Evolutionary conservation across 1,284 basidiomycete species (phyloP), one percentile per base, ranked within the genome.

Genomic region (Rhodotorula sp.): DNA sequence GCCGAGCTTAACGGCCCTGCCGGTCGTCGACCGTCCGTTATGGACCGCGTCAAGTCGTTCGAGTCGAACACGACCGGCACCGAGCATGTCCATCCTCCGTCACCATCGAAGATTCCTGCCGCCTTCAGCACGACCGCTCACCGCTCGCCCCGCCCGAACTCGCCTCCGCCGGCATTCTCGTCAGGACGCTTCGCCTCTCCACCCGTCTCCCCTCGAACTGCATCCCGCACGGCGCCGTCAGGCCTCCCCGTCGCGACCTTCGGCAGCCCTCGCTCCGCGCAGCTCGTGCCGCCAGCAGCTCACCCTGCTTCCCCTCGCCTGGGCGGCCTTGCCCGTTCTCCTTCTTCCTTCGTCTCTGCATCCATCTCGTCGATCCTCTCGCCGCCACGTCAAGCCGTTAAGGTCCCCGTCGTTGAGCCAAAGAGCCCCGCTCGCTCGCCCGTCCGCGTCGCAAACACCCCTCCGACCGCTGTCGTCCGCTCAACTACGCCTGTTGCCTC

Each of bases 1-100:
- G 11, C 44, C n/a, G 57, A 65, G 13, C 32, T 11, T 19, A 15
- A 24, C 11, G n/a, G 22, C 22, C 48, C 64, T 3, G 58, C 58
- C 29, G 47, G 49, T 20, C 67, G 68, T 20, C 73, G 71, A 1
- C 71, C 73, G 22, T 73, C 71, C 10, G 71, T 74, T 48, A 73
- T 71, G 68, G 73, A 74, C 36, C 67, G 71, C 17, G 66, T 70
- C 54, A 70, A 68, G 49, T 67, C 68, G 2, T 73, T 73, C 64
- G 73, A 74, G 59, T 46, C 67, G 44, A 44, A 48, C 32, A 36
- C 65, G 27, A 54, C 72, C 4, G 49, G 46, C 1, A 30, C 29
- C 7, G 68, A 70, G n/a, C 59, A 67, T 51, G 46, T 64, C 20
- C 53, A 62, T 53, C 70, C 65, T 2, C 70, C 65, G 1, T 69